Evolutionary conservation across 2,329 filamentous ascomycete species (phyloP), one percentile per base, ranked within the genome.

Genomic region (Colletotrichum limetticola): DNA sequence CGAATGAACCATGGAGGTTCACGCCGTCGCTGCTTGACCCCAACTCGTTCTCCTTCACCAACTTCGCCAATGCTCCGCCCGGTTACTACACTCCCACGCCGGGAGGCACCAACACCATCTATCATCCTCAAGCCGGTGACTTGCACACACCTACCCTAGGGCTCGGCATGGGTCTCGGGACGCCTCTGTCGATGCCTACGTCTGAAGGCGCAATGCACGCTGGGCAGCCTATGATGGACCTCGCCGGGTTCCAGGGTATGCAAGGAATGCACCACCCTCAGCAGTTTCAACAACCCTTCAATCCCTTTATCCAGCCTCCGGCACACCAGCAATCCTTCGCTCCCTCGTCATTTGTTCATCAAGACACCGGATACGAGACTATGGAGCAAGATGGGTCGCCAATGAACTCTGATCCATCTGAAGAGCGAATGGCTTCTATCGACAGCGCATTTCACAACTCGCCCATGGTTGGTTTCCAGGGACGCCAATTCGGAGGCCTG

Each of bases 51-150:
- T 90, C 91, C 28, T 98, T 98, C 83, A 88, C 91, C 72, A 88
- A 89, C 68, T 96, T 97, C 79, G 91, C 93, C 75, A 94, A 94
- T 82, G 93, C 95, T 75, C 90, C 93, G 58, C 90, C 93, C 19
- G 94, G 92, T 16, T 97, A 97, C 83, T 98, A 97, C 83, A 95
- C 95, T 8, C 94, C 95, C 2, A 97, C 94, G 1, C 93, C 95
- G 2, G 94, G 93, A 75, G 93, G 93, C 58, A 93, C 91, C 75
- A 94, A 93, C 79, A 93, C 93, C 22, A 84, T 96, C 76, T 97
- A 95, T 79, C 94, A 97, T 80, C 91, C 89, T 64, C 94, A 95
- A 82, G 93, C 94, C 49, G 94, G 94, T 63, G 95, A 98, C 82
- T 87, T 98, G 68, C 95, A 97, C 82, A 97, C 95, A 2, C 95